A percentile compares a stretch with the other conserved stretches of the same genome.
Conservation (phyloP, 352 stramenopile genomes). For the Elongisporangium anandrum region DNA sequence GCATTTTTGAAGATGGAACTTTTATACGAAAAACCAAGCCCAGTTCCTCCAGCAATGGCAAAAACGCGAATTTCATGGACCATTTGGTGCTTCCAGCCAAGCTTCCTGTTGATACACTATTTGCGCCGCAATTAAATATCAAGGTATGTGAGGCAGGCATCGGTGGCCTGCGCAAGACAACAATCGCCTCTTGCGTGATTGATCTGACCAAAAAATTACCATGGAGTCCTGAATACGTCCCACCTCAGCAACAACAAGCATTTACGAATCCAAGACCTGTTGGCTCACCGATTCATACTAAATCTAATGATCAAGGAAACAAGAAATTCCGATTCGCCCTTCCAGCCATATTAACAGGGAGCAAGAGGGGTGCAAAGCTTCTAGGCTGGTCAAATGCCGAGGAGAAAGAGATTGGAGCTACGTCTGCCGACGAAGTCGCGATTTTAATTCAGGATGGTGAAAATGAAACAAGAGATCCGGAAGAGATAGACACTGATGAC, state of each 20-base stretch:
- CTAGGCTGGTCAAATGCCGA: no score
- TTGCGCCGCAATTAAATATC: slow-evolving; percentile 55
- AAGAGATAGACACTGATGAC: slow-evolving; percentile 27
- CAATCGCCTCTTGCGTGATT: slow-evolving; percentile 51
- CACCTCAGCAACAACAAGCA: slow-evolving; percentile 17
- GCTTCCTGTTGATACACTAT: slow-evolving; percentile 56
- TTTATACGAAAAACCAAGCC: slow-evolving; percentile 37
- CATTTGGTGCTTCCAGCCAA: slow-evolving; percentile 39
- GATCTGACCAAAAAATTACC: slow-evolving; percentile 58
- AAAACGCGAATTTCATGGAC: slow-evolving; percentile 78
- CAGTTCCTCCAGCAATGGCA: slow-evolving; percentile 30
- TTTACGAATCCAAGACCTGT: slow-evolving; percentile 45
- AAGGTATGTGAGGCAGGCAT: slow-evolving; percentile 52
- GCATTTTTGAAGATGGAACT: slow-evolving; percentile 38
- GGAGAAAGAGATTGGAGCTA: no score
- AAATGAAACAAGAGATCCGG: slow-evolving; percentile 6
- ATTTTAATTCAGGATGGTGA: slow-evolving; percentile 6
- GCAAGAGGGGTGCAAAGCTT: no score
- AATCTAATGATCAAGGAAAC: neutral
- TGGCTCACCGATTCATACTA: neutral
- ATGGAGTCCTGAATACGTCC: slow-evolving; percentile 56
- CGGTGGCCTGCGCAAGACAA: slow-evolving; percentile 47
- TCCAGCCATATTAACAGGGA: neutral
- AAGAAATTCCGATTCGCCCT: slow-evolving; percentile 1
- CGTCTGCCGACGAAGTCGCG: neutral